Evolutionary conservation across 2,329 filamentous ascomycete species (phyloP), one percentile per base, ranked within the genome.

Genomic region (Coleophoma cylindrospora): DNA sequence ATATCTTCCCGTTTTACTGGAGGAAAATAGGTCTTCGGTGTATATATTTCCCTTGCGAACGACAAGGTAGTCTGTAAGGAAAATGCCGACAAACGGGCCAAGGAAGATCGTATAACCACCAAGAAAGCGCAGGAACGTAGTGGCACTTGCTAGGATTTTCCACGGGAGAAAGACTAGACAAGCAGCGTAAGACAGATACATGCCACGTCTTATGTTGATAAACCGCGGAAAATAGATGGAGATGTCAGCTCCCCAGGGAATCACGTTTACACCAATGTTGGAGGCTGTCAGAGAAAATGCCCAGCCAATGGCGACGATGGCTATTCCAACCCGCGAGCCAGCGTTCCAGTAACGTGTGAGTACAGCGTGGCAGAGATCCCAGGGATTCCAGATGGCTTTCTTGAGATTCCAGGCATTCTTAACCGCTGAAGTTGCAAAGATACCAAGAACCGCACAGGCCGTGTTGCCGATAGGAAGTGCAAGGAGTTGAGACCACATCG

Each of bases 351-450:
- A 41, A 13, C 43, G 45, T 6, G 44, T 37, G 21, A 53, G 40
- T 7, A 53, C 53, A 3, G 46, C 48, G 27, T 44, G 34, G 34
- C 37, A 49, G 11, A 51, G 45, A 45, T 53, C 50, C 53, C 53
- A 55, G 11, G 43, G 50, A 21, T 55, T 53, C 52, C 52, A 55
- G 13, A 53, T 33, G 14, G 40, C 58, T 27, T 12, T 52, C 13
- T 43, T 19, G 50, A 63, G 54, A n/a, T 64, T 66, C 64, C 69
- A 73, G 12, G 57, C 53, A 43, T 69, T 66, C 56, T 72, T 70
- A 47, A 72, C 68, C 13, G 68, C 65, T 3, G 67, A 64, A 0
- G 70, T 72, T 1, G 66, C 64, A 27, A 72, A 57, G 50, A 74
- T 73, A 14, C 71, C 70, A 12, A 73, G 59, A 33, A 60, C 62